A percentile compares a stretch with the other conserved stretches of the same genome.
These are phyloP conservation scores for Penicillium pancosmium DNA, from an alignment of 495 filamentous ascomycete species.

Conservation along the genomic window DNA sequence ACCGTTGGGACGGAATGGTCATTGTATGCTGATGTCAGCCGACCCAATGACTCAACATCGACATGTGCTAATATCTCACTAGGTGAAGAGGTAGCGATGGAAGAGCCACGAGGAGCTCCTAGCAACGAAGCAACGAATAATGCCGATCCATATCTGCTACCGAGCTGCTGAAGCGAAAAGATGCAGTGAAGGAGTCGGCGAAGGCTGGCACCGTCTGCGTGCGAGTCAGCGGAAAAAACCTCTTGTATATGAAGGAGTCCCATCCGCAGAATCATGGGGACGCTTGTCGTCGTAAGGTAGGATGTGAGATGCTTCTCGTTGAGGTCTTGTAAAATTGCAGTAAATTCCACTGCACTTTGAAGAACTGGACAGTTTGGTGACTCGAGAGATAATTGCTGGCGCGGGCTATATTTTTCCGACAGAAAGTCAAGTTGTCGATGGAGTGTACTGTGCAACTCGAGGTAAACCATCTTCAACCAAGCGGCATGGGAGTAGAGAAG, in stretches of 20 bases:
- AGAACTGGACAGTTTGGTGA: background rate
- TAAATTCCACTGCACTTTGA: constrained; percentile 9
- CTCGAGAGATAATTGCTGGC: constrained; percentile 8
- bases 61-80: constrained; percentile 11
- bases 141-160: constrained; percentile 10
- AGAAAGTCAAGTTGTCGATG: constrained; percentile 18
- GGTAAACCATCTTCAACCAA: constrained; percentile 15
- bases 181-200: constrained; percentile 9
- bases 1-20: constrained; percentile 6
- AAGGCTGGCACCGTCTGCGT: constrained; percentile 1
- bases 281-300: constrained; percentile 16
- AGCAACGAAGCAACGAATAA: constrained; percentile 13
- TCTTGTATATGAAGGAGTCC: constrained; percentile 18
- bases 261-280: constrained; percentile 13
- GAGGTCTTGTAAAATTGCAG: constrained; percentile 10
- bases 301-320: constrained; percentile 10
- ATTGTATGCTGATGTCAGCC: constrained; percentile 2
- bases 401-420: constrained; percentile 7
- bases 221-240: constrained; percentile 6
- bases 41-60: constrained; percentile 15
- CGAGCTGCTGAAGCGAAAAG: constrained; percentile 9
- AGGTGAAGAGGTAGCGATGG: constrained; percentile 1
- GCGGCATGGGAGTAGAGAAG: constrained; percentile 15
- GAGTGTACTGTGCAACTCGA: constrained; percentile 9
- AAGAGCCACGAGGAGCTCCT: background rate